These are phyloP conservation scores for Macadamia tetraphylla DNA, from an alignment of 164 flowering plant species.

Conservation along the genomic window DNA sequence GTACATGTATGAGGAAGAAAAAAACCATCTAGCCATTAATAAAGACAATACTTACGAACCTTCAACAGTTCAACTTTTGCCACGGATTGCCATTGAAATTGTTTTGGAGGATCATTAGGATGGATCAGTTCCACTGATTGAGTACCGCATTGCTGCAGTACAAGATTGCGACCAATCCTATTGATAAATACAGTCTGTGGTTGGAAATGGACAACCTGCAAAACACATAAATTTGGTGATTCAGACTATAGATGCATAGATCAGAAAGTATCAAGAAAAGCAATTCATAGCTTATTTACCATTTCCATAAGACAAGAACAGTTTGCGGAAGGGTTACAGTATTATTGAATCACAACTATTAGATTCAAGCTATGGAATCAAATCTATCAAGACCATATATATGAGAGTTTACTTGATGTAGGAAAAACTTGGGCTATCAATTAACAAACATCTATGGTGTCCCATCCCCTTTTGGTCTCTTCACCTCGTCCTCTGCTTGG, in stretches of 20 bases:
- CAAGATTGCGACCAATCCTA: conserved; percentile 60
- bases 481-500: too few relatives aligned
- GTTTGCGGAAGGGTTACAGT: neutral
- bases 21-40: neutral
- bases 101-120: conserved; percentile 79
- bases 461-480: too few relatives aligned
- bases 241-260: neutral
- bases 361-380: too few relatives aligned
- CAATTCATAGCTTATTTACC: neutral
- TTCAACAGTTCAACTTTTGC: conserved; percentile 66
- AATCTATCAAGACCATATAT: too few relatives aligned
- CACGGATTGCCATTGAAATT: conserved; percentile 66
- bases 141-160: conserved; percentile 75
- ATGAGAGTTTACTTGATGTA: too few relatives aligned
- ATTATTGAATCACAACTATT: neutral
- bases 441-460: too few relatives aligned
- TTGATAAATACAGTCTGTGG: conserved; percentile 76
- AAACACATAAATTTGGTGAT: conserved; percentile 2
- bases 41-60: conserved; percentile 34
- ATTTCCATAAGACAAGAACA: neutral
- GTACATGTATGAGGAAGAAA: neutral
- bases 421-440: too few relatives aligned
- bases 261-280: neutral
- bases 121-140: conserved; percentile 58
- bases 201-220: conserved; percentile 92